Percentiles rank a stretch among this genome's conserved stretches.
These are phyloP conservation scores for Auricularia cornea DNA, from an alignment of 768 basidiomycete genomes.

Conservation along the genomic window DNA sequence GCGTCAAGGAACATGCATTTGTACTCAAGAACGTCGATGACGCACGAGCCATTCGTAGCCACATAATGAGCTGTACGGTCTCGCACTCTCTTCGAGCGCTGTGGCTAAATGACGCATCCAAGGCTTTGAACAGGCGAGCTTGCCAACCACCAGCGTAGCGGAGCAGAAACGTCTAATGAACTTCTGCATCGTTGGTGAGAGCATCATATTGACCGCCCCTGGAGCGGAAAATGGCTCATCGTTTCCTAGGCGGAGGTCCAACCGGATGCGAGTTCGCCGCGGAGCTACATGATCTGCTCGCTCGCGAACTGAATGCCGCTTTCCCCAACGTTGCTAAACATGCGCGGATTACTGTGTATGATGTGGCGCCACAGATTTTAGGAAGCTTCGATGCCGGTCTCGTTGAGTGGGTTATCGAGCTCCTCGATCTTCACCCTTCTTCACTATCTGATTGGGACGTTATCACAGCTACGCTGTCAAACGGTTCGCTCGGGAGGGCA, in stretches of 20 bases:
- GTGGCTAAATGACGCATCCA: not conserved
- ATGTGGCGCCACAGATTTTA: conserved; percentile 72
- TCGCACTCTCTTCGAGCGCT: conserved; percentile 10
- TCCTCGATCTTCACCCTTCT: too few relatives aligned
- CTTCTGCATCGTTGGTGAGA: conserved; percentile 77
- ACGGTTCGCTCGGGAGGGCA: conserved; percentile 66
- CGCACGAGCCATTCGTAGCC: conserved; percentile 59
- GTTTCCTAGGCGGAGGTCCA: conserved; percentile 52
- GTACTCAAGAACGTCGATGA: conserved; percentile 78
- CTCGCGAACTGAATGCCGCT: conserved; percentile 51
- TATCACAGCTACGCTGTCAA: conserved; percentile 54
- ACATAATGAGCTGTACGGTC: conserved; percentile 74
- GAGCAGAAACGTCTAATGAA: conserved; percentile 70
- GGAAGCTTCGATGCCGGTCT: conserved; percentile 64
- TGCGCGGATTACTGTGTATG: conserved; percentile 70
- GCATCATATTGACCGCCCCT: conserved; percentile 29
- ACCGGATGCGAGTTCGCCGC: conserved; percentile 81
- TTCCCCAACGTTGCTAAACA: conserved; percentile 58
- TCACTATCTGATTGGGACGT: not conserved
- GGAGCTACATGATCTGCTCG: conserved; percentile 70
- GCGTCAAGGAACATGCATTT: conserved; percentile 72
- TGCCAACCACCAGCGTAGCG: conserved; percentile 65
- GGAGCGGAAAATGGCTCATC: not conserved
- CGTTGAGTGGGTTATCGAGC: conserved; percentile 40
- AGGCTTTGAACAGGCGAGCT: conserved; percentile 83